phyloP scores from a whole-genome alignment of 1,284 basidiomycete genomes.

The Cryptococcus wingfieldii region DNA sequence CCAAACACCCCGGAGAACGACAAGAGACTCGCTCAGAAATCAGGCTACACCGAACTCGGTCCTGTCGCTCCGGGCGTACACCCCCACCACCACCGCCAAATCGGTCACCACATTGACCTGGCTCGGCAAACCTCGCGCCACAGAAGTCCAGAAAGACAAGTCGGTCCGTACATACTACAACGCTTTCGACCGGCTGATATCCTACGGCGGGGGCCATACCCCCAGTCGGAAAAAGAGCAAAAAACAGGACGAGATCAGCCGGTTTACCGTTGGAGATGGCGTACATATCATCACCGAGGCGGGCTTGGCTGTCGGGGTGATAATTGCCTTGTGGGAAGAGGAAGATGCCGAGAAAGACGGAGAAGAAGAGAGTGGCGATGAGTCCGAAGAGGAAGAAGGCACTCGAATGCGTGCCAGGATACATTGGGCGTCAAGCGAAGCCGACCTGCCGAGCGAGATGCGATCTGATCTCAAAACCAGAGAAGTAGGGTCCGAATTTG shows the following conservation, averaged over 20 bases:
- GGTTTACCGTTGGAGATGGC: slow-evolving; percentile 45
- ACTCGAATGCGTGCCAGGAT: slow-evolving; percentile 43
- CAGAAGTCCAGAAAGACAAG: too few relatives aligned
- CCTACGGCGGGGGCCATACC: too few relatives aligned
- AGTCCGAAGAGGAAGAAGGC: slow-evolving; percentile 17
- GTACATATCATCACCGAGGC: slow-evolving; percentile 42
- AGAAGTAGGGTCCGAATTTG: too few relatives aligned
- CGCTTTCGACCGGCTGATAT: too few relatives aligned
- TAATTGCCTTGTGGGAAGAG: slow-evolving; percentile 38
- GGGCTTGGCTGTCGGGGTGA: slow-evolving; percentile 39
- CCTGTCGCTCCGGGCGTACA: too few relatives aligned
- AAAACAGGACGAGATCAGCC: slow-evolving; percentile 19
- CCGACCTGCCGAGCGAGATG: slow-evolving; percentile 36
- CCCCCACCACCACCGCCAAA: too few relatives aligned
- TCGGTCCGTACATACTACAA: too few relatives aligned
- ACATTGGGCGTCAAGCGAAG: slow-evolving; percentile 46
- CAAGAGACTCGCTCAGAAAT: slow-evolving; percentile 15
- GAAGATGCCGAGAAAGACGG: slow-evolving; percentile 12
- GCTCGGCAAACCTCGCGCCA: too few relatives aligned
- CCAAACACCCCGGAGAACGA: slow-evolving; percentile 37
- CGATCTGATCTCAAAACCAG: too few relatives aligned
- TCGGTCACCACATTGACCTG: too few relatives aligned
- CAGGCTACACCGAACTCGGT: too few relatives aligned
- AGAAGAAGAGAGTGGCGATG: slow-evolving; percentile 2
- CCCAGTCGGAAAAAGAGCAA: not conserved